phyloP scores from a whole-genome alignment of 1,139 yeast species.

The Saccharomycopsis phalli region DNA sequence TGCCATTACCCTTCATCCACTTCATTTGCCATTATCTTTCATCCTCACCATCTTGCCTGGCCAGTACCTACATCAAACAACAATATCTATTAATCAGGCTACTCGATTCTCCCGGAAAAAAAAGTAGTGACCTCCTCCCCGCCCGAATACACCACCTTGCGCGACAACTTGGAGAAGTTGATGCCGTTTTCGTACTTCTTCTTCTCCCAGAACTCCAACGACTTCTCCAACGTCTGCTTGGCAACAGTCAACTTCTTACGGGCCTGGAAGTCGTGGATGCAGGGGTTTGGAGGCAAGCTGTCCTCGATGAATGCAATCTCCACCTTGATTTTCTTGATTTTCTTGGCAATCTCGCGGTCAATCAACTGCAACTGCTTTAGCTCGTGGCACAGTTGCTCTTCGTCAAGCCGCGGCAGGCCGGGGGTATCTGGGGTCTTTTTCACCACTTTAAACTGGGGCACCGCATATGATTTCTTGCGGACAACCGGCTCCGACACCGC shows the following conservation, averaged over 20 bases:
- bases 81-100: not conserved
- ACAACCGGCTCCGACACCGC: not conserved
- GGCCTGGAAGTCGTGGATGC: constrained; percentile 20
- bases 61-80: no score
- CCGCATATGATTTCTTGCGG: constrained; percentile 3
- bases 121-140: constrained; percentile 21
- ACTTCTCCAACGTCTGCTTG: constrained; percentile 17
- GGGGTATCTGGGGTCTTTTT: constrained; percentile 2
- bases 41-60: no score
- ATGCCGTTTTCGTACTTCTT: constrained; percentile 21
- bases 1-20: no score
- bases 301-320: constrained; percentile 20
- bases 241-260: constrained; percentile 19
- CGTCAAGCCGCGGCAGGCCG: not conserved
- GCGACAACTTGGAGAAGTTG: constrained; percentile 15
- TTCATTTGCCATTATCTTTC: no score
- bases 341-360: constrained; percentile 18
- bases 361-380: constrained; percentile 19
- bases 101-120: constrained; percentile 20
- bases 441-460: constrained; percentile 18
- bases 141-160: constrained; percentile 20
- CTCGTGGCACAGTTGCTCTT: constrained; percentile 4
- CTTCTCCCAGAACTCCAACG: constrained; percentile 21
- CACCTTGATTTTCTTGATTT: constrained; percentile 19
- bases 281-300: constrained; percentile 21